phyloP scores from a whole-genome alignment of 2,329 filamentous ascomycete genomes.

The Colletotrichum sp. region DNA sequence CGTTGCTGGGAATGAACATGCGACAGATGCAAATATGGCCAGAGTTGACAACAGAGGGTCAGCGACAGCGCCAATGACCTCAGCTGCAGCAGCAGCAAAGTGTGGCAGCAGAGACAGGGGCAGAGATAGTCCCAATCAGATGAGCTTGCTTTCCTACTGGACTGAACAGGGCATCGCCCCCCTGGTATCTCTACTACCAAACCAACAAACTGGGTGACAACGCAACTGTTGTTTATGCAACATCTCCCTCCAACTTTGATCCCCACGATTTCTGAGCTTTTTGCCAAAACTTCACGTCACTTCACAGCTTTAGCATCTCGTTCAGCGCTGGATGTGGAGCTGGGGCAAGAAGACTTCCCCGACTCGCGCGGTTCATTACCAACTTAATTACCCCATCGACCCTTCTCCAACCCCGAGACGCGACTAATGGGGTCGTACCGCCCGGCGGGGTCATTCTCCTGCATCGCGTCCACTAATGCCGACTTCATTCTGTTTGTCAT shows the following conservation, averaged over 20 bases:
- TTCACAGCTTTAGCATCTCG: background rate
- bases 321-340: background rate
- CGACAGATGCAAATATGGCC: background rate
- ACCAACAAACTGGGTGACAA: background rate
- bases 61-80: background rate
- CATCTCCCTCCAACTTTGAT: background rate
- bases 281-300: background rate
- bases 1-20: background rate
- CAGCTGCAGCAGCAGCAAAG: background rate
- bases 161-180: background rate
- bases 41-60: background rate
- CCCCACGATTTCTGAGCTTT: background rate
- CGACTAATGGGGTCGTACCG: background rate
- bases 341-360: background rate
- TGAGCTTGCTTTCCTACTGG: background rate
- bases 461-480: background rate
- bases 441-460: background rate
- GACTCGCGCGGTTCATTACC: background rate
- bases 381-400: background rate
- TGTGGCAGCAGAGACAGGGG: background rate
- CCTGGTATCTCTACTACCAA: background rate
- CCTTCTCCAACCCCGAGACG: background rate
- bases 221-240: background rate
- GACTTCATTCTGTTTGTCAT: conserved; percentile 14
- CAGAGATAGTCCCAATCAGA: background rate